phyloP scores from a whole-genome alignment of 2,329 filamentous ascomycete genomes.

The Colletotrichum sp. region DNA sequence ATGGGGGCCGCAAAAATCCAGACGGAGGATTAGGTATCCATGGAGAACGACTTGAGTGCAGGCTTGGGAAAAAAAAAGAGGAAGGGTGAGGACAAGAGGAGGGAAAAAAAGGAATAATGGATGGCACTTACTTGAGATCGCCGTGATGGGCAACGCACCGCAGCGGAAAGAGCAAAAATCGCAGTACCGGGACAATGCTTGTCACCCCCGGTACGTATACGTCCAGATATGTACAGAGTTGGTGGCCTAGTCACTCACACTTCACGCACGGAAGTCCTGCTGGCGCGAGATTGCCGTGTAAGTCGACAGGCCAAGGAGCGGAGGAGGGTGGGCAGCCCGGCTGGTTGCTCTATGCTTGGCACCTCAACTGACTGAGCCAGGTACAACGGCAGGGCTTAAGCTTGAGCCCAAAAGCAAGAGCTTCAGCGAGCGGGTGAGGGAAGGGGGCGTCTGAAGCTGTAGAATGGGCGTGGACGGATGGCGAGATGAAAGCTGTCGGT shows the following conservation, averaged over 20 bases:
- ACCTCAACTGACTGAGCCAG: neutral
- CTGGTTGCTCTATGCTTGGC: neutral
- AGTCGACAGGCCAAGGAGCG: neutral
- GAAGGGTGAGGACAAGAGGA: neutral
- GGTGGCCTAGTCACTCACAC: neutral
- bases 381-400: neutral
- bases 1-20: neutral
- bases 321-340: neutral
- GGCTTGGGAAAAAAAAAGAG: neutral
- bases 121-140: constrained; percentile 14
- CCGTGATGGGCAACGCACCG: constrained; percentile 6
- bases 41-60: neutral
- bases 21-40: neutral
- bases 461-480: neutral
- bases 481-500: neutral
- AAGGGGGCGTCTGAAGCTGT: neutral
- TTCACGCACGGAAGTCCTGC: neutral
- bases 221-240: neutral
- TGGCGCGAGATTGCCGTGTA: neutral
- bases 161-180: neutral
- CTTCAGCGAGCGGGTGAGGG: neutral
- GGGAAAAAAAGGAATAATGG: constrained; percentile 18
- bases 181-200: neutral
- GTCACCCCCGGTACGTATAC: neutral
- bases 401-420: neutral